Evolutionary conservation across 179 eudicot genomes (phyloP), one percentile per base, ranked within the genome.

Genomic region (Drosera spatulata): DNA sequence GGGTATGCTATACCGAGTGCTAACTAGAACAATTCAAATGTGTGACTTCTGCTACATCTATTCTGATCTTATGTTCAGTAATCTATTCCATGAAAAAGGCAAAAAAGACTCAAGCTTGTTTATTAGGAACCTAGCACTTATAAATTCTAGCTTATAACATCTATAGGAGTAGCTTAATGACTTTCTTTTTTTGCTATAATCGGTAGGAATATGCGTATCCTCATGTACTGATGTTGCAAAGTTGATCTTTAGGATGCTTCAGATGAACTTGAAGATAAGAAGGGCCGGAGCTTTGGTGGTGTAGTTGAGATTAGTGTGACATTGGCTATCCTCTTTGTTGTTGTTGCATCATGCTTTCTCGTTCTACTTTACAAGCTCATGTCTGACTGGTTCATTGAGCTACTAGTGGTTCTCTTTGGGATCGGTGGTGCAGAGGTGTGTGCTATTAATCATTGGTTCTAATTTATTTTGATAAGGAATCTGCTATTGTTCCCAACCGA

Each of bases 371-470:
- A 63, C 67, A 63, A 63, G 38, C 58, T 63, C 33, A 63, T 63
- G 67, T 63, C 67, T 8, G 51, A 38, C 41, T 63, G 67, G 67
- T 55, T 63, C 58, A 22, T 55, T 12, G 67, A 63, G 15, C 12
- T 63, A 54, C 43, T 63, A 22, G 41, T 63, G 67, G 67, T 63
- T 45, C 67, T 63, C 6, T 63, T 63, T n/a, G 55, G 67, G 60
- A 55, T 63, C 39, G 67, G 67, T 12, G 67, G 67, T 6, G 53
- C 55, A 41, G 67, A 63, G 59, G 67, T 63, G 39, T 22, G 40
- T 8, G 39, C 39, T 54, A 33, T 54, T 54, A 43, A 0, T 43
- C 45, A 4, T 43, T 43, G 5, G 45, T 7, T 43, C 8, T 7
- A 43, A 43, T 7, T 43, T 4, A 43, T 43, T 43, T 4, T 43